These are phyloP conservation scores for Termitomyces sp. DNA, from an alignment of 768 basidiomycete genomes.

Conservation along the genomic window DNA sequence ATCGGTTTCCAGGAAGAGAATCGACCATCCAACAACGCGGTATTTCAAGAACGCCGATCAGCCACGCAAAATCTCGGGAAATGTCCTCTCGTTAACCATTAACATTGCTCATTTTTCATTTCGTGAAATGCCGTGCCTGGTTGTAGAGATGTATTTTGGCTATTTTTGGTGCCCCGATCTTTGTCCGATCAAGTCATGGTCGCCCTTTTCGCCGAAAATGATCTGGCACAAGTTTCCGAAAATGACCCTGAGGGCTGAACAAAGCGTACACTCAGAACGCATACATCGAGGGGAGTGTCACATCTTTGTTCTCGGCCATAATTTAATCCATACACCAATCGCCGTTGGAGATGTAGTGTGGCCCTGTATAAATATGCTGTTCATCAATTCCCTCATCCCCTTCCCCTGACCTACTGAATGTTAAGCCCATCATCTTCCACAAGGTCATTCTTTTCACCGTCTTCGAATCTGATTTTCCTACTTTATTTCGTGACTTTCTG, in stretches of 20 bases:
- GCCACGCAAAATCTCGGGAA: too few relatives aligned
- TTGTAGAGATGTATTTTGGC: background rate
- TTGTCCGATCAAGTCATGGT: conserved; percentile 9
- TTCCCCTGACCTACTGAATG: conserved; percentile 21
- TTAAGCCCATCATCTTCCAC: conserved; percentile 31
- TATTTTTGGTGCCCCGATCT: background rate
- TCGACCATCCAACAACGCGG: background rate
- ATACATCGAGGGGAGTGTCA: background rate
- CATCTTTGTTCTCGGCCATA: conserved; percentile 8
- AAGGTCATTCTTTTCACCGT: conserved; percentile 29
- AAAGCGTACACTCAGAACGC: background rate
- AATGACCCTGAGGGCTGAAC: background rate
- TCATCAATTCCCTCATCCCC: conserved; percentile 1
- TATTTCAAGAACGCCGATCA: background rate
- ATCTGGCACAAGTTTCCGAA: background rate
- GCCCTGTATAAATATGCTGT: conserved; percentile 14
- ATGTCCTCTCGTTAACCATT: too few relatives aligned
- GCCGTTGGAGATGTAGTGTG: conserved; percentile 16
- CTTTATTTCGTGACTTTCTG: conserved; percentile 29
- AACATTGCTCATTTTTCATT: background rate
- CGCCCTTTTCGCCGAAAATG: conserved; percentile 1
- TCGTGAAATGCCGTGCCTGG: background rate
- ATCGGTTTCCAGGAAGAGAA: background rate
- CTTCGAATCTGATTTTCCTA: conserved; percentile 20
- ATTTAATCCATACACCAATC: too few relatives aligned